These are phyloP conservation scores for Penstemon barbatus DNA, from an alignment of 257 asterid genomes.

Conservation along the genomic window DNA sequence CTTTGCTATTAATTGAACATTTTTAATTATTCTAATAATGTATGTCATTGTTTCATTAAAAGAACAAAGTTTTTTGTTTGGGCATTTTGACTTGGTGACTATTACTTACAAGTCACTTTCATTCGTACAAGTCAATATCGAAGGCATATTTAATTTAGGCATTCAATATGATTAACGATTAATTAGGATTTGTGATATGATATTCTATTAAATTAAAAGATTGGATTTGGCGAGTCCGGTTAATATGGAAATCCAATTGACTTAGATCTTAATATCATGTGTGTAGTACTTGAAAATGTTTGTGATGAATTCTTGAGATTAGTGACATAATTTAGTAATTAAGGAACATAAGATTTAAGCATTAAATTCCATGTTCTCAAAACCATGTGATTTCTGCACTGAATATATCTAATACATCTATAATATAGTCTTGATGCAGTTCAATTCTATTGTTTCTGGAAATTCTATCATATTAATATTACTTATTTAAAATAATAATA, in stretches of 20 bases:
- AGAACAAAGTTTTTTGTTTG: too few relatives aligned
- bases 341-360: constrained; percentile 26
- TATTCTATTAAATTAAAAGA: not conserved
- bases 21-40: too few relatives aligned
- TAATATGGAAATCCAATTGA: constrained; percentile 39
- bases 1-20: too few relatives aligned
- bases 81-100: too few relatives aligned
- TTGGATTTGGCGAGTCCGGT: constrained; percentile 12
- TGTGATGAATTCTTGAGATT: constrained; percentile 32
- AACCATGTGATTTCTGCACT: constrained; percentile 33
- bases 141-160: too few relatives aligned
- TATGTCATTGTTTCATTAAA: too few relatives aligned
- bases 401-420: too few relatives aligned
- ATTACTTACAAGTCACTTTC: too few relatives aligned
- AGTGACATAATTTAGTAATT: constrained; percentile 1
- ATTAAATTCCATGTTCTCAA: constrained; percentile 27
- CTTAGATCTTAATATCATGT: constrained; percentile 36
- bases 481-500: too few relatives aligned
- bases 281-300: constrained; percentile 33
- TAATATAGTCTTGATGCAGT: constrained; percentile 6
- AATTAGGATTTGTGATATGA: not conserved
- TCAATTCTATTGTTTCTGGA: not conserved
- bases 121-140: too few relatives aligned
- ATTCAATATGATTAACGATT: too few relatives aligned
- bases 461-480: not conserved